These are phyloP conservation scores for Kernera saxatilis DNA, from an alignment of 345 rosid species.

Conservation along the genomic window DNA sequence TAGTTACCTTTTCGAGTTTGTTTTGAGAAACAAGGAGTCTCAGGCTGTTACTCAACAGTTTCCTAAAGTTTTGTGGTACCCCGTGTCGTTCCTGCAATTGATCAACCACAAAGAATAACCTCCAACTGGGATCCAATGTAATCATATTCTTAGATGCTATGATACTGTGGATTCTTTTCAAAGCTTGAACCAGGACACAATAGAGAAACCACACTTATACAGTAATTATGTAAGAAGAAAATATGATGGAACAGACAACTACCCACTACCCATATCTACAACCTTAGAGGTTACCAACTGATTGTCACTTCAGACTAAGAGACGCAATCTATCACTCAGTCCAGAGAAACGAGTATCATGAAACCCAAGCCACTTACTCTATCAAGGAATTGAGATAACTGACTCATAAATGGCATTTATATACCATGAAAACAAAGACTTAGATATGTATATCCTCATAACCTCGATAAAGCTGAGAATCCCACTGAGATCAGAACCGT, in stretches of 20 bases:
- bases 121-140: background rate
- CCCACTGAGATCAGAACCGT: constrained; percentile 41
- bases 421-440: background rate
- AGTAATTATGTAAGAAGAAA: too few relatives aligned
- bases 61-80: constrained; percentile 56
- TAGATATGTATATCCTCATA: background rate
- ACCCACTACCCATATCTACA: background rate
- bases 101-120: background rate
- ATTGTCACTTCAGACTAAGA: background rate
- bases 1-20: constrained; percentile 63
- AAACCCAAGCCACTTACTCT: background rate
- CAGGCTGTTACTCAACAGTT: constrained; percentile 48
- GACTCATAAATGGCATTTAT: background rate
- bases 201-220: background rate
- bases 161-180: background rate
- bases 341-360: background rate
- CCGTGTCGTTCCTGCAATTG: constrained; percentile 53
- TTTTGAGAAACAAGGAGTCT: constrained; percentile 53
- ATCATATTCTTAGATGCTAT: background rate
- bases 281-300: background rate
- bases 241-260: too few relatives aligned
- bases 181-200: background rate
- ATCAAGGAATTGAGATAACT: background rate
- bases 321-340: background rate
- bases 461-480: constrained; percentile 64